Evolutionary conservation across 2,329 filamentous ascomycete species (phyloP).

Genomic region (Trichophyton schoenleinii): DNA sequence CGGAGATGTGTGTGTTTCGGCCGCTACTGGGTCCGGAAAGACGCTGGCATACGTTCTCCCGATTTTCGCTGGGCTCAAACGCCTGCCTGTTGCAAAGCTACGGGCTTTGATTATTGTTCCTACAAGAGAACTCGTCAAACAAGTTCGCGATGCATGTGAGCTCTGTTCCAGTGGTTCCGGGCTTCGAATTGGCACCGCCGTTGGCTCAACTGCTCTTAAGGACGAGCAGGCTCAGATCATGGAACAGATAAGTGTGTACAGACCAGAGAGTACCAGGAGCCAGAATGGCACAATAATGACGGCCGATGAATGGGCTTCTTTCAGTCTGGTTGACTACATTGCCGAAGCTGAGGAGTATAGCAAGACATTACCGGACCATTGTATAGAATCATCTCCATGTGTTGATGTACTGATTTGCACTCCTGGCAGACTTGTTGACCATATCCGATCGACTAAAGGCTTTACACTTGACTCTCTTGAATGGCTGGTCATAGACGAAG

Average conservation of each 20-base stretch:
- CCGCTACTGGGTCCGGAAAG: conserved; percentile 90
- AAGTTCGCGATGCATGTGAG: conserved; percentile 68
- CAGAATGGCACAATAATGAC: conserved; percentile 26
- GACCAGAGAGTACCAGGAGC: conserved; percentile 35
- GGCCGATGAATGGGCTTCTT: conserved; percentile 37
- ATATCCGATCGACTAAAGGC: conserved; percentile 69
- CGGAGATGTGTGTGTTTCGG: conserved; percentile 79
- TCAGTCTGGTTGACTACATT: conserved; percentile 34
- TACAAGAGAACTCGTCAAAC: conserved; percentile 77
- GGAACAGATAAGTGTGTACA: conserved; percentile 54
- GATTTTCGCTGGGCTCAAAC: conserved; percentile 62
- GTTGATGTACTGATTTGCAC: conserved; percentile 86
- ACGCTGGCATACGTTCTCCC: conserved; percentile 85
- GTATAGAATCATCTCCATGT: conserved; percentile 54
- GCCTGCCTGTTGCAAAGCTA: conserved; percentile 51
- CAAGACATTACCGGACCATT: conserved; percentile 45
- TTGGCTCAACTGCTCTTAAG: conserved; percentile 65
- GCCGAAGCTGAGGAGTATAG: conserved; percentile 30
- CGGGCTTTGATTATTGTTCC: conserved; percentile 77
- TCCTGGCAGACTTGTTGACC: conserved; percentile 81
- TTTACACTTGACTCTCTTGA: conserved; percentile 67
- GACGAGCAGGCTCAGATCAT: conserved; percentile 52
- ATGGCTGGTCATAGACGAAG: conserved; percentile 89
- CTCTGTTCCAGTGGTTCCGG: conserved; percentile 58
- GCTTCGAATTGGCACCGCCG: conserved; percentile 66